These are phyloP conservation scores for Curvularia lunata DNA, from an alignment of 2,329 filamentous ascomycete genomes.

Conservation along the genomic window DNA sequence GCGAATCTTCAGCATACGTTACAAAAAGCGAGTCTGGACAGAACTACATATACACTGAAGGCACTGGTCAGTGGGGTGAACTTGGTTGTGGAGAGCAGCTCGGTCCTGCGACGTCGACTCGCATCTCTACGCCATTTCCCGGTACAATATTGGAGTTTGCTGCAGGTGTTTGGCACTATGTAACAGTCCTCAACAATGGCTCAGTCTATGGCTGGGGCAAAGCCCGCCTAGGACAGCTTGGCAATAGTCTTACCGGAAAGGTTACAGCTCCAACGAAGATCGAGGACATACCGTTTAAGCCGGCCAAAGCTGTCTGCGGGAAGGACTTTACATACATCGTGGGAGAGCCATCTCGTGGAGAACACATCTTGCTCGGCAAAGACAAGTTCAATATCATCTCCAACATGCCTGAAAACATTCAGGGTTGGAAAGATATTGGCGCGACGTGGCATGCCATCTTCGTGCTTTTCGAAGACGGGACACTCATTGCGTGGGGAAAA, in stretches of 20 bases:
- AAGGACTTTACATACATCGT: slow-evolving; percentile 84
- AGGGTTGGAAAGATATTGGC: slow-evolving; percentile 70
- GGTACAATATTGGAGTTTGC: slow-evolving; percentile 64
- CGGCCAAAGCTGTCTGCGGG: slow-evolving; percentile 73
- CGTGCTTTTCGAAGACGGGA: slow-evolving; percentile 67
- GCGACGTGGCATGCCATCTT: slow-evolving; percentile 86
- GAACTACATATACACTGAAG: slow-evolving; percentile 19
- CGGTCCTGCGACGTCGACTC: not conserved
- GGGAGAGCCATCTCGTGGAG: slow-evolving; percentile 59
- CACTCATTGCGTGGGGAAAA: slow-evolving; percentile 76
- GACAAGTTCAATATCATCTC: slow-evolving; percentile 74
- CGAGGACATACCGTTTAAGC: slow-evolving; percentile 64
- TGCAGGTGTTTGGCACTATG: slow-evolving; percentile 78
- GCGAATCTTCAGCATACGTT: slow-evolving; percentile 38
- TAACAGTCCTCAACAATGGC: slow-evolving; percentile 75
- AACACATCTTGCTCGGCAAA: slow-evolving; percentile 72
- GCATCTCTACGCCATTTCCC: not conserved
- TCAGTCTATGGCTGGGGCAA: slow-evolving; percentile 88
- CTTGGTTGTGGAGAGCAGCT: slow-evolving; percentile 18
- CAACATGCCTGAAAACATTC: slow-evolving; percentile 60
- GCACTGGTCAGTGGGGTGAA: slow-evolving; percentile 38
- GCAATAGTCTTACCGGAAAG: slow-evolving; percentile 56
- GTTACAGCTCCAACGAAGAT: slow-evolving; percentile 32
- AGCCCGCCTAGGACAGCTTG: slow-evolving; percentile 83
- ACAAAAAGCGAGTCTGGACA: not conserved